A percentile compares a stretch with the other conserved stretches of the same genome.
Evolutionary conservation across 148 eudicot species (phyloP).

Genomic region (Chenopodium formosanum): DNA sequence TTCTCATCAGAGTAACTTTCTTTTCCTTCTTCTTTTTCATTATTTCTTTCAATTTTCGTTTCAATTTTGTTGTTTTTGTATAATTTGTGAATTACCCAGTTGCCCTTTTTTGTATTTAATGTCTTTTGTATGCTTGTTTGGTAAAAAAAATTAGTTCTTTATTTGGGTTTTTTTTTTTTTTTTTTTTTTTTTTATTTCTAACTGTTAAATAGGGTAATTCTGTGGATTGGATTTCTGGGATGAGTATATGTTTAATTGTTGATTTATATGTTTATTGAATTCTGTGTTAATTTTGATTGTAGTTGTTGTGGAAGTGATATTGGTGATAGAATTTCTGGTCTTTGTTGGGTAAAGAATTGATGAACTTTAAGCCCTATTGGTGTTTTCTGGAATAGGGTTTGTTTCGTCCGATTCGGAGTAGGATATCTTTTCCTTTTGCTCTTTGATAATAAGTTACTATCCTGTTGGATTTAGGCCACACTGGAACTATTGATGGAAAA

Average conservation of each 20-base stretch:
- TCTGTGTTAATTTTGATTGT: too few species aligned
- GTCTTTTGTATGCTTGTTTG: background rate
- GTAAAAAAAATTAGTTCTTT: background rate
- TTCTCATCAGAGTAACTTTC: constrained; percentile 71
- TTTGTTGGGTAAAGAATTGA: background rate
- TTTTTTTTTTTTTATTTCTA: background rate
- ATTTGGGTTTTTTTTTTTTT: background rate
- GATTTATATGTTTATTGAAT: background rate
- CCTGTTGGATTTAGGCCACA: background rate
- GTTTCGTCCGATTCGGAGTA: background rate
- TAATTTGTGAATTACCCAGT: background rate
- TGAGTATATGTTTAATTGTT: background rate
- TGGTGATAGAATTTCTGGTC: too few species aligned
- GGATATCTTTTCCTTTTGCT: background rate
- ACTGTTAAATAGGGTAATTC: background rate
- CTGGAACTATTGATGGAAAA: background rate
- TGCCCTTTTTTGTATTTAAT: background rate
- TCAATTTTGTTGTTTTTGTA: background rate
- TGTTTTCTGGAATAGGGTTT: background rate
- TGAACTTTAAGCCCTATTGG: background rate
- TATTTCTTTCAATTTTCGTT: background rate
- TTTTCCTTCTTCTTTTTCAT: background rate
- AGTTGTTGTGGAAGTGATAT: background rate
- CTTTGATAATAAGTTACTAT: background rate
- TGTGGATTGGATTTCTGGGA: background rate